phyloP scores from a whole-genome alignment of 495 filamentous ascomycete genomes.

The Aspergillus nanangensis region DNA sequence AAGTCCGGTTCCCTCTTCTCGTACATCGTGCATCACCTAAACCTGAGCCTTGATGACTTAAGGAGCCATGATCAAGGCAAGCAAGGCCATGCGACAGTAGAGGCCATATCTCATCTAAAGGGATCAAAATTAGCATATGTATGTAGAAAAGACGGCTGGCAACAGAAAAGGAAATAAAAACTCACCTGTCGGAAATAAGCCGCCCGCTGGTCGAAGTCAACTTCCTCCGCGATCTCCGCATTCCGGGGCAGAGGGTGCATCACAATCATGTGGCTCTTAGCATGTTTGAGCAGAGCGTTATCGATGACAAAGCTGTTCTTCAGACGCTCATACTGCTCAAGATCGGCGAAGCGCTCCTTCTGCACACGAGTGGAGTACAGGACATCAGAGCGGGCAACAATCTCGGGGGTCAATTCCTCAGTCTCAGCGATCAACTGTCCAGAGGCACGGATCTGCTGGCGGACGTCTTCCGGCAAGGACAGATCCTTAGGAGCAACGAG shows the following conservation, averaged over 20 bases:
- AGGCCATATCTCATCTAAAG: conserved; percentile 94
- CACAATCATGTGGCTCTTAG: conserved; percentile 86
- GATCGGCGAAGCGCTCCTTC: conserved; percentile 84
- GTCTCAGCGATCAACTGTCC: conserved; percentile 72
- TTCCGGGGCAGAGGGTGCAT: conserved; percentile 95
- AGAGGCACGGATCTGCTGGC: conserved; percentile 61
- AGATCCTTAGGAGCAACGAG: conserved; percentile 80
- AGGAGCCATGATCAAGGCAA: conserved; percentile 82
- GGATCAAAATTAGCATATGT: conserved; percentile 8
- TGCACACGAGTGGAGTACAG: conserved; percentile 96
- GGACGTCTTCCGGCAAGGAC: conserved; percentile 69
- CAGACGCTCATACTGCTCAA: conserved; percentile 74
- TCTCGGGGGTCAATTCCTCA: conserved; percentile 75
- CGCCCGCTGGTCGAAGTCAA: conserved; percentile 93
- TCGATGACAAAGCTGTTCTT: conserved; percentile 86
- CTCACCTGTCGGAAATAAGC: conserved; percentile 99
- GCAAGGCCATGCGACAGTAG: conserved; percentile 94
- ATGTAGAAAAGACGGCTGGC: background rate
- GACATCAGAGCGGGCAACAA: conserved; percentile 79
- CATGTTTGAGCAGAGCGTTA: conserved; percentile 83
- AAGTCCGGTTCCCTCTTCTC: conserved; percentile 3
- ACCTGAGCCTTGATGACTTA: conserved; percentile 23
- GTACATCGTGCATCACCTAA: conserved; percentile 5
- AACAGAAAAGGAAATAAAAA: conserved; percentile 16
- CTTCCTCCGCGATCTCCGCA: conserved; percentile 86